These are phyloP conservation scores for Takashimella koratensis DNA, from an alignment of 1,284 basidiomycete species.

Conservation along the genomic window DNA sequence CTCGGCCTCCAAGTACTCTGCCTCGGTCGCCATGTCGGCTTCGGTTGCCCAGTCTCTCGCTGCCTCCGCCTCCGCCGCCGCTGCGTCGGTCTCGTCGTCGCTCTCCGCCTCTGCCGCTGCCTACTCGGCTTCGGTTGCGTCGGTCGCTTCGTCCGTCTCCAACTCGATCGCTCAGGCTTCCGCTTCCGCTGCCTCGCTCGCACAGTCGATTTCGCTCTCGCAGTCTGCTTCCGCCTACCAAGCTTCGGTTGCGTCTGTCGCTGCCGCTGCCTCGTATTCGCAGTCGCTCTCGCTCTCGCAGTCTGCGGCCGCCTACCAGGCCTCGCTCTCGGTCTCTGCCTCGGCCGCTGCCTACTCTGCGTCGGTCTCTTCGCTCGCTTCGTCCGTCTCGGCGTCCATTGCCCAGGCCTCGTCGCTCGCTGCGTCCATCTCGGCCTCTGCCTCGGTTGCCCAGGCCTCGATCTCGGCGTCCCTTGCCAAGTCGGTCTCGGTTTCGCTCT, in stretches of 20 bases:
- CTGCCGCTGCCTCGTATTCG: too few species aligned
- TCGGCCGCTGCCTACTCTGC: not conserved
- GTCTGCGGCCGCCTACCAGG: conserved; percentile 40
- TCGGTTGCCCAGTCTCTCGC: too few species aligned
- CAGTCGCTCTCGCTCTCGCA: too few species aligned
- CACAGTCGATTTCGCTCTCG: conserved; percentile 1
- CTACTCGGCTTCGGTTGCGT: not conserved
- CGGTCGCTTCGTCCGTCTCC: not conserved
- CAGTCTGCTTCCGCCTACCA: not conserved
- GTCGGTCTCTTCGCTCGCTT: not conserved
- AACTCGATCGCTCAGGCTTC: conserved; percentile 6
- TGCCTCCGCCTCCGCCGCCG: conserved; percentile 1
- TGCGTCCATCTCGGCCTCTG: too few species aligned
- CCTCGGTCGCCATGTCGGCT: too few species aligned
- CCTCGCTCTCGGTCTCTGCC: conserved; percentile 39
- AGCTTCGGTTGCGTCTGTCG: not conserved
- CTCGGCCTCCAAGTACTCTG: too few species aligned
- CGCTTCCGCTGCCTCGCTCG: conserved; percentile 29
- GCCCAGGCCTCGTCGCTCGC: too few species aligned
- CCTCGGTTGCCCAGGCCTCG: not conserved
- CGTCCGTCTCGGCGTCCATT: not conserved
- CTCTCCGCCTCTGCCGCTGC: not conserved
- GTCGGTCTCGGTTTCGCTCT: not conserved
- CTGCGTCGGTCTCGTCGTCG: conserved; percentile 4
- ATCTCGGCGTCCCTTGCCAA: not conserved